A percentile compares a stretch with the other conserved stretches of the same genome.
phyloP scores from a whole-genome alignment of 2,329 filamentous ascomycete species.

The Calcarisporium arbuscula region DNA sequence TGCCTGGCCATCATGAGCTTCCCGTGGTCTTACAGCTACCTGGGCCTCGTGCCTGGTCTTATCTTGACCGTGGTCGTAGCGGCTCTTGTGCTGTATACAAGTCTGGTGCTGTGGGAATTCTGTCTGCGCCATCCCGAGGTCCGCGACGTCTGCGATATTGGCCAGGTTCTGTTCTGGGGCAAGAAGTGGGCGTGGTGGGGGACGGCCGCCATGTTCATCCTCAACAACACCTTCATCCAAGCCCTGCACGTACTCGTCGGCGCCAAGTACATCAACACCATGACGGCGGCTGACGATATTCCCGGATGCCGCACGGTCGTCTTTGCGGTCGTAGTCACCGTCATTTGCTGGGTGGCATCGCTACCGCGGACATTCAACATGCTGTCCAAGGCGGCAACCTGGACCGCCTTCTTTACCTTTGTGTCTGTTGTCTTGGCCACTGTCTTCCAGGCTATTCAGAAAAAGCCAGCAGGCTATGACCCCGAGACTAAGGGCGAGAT shows the following conservation, averaged over 20 bases:
- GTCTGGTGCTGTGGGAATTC: slow-evolving; percentile 64
- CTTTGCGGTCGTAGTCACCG: slow-evolving; percentile 67
- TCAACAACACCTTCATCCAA: slow-evolving; percentile 93
- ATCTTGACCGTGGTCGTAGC: slow-evolving; percentile 79
- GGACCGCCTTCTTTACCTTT: slow-evolving; percentile 83
- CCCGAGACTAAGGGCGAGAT: slow-evolving; percentile 54
- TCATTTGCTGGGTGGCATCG: slow-evolving; percentile 73
- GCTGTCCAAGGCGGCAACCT: slow-evolving; percentile 71
- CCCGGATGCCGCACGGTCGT: slow-evolving; percentile 67
- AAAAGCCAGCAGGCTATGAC: slow-evolving; percentile 63
- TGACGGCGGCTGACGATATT: slow-evolving; percentile 60
- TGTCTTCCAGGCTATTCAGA: slow-evolving; percentile 72
- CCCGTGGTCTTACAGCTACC: slow-evolving; percentile 82
- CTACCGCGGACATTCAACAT: slow-evolving; percentile 80
- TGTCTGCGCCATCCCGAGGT: slow-evolving; percentile 87
- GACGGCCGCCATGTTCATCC: slow-evolving; percentile 77
- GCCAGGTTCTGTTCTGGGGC: slow-evolving; percentile 90
- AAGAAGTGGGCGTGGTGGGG: slow-evolving; percentile 65
- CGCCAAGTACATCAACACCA: slow-evolving; percentile 85
- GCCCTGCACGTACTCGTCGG: slow-evolving; percentile 76
- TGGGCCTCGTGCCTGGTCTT: slow-evolving; percentile 78
- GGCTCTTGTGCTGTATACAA: slow-evolving; percentile 73
- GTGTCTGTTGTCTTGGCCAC: slow-evolving; percentile 79
- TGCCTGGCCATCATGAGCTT: slow-evolving; percentile 92
- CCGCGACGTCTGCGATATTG: slow-evolving; percentile 88